Conservation (phyloP, 495 filamentous ascomycete genomes). For the Darksidea phi region DNA sequence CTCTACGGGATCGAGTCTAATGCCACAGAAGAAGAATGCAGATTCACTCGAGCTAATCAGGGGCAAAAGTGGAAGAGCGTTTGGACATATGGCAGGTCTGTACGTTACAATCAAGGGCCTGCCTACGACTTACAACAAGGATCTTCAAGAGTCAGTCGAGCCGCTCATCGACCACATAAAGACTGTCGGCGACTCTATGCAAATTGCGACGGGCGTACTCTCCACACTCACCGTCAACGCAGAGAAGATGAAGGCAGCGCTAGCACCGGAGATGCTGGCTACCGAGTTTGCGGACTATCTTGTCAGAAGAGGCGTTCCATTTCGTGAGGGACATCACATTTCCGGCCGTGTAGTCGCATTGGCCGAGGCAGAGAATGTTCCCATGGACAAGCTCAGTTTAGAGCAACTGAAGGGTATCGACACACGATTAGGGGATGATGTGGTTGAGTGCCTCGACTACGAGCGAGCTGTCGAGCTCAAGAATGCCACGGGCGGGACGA, state of each 20-base stretch:
- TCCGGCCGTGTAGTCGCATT: constrained; percentile 75
- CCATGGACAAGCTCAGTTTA: constrained; percentile 75
- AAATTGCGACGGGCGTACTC: constrained; percentile 78
- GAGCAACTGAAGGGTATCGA: constrained; percentile 74
- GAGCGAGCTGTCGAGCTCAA: constrained; percentile 84
- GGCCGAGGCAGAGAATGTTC: constrained; percentile 64
- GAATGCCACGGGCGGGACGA: constrained; percentile 78
- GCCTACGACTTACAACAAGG: constrained; percentile 92
- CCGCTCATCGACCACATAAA: constrained; percentile 85
- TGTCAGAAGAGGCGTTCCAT: constrained; percentile 81
- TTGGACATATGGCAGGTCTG: constrained; percentile 85
- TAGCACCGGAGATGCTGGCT: constrained; percentile 61
- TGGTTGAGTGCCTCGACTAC: constrained; percentile 75
- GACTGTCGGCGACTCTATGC: constrained; percentile 80
- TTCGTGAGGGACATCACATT: constrained; percentile 86
- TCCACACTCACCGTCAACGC: constrained; percentile 65
- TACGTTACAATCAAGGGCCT: constrained; percentile 86
- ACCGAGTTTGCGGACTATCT: constrained; percentile 86
- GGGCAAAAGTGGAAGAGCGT: constrained; percentile 80
- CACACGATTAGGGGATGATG: constrained; percentile 70
- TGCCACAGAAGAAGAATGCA: constrained; percentile 88
- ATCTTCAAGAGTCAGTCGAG: constrained; percentile 87
- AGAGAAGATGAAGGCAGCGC: constrained; percentile 73
- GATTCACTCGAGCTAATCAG: constrained; percentile 85
- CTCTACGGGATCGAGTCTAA: constrained; percentile 77